Percentiles rank a stretch among this genome's conserved stretches.
phyloP scores from a whole-genome alignment of 441 rosid species.

The Iberis amara region DNA sequence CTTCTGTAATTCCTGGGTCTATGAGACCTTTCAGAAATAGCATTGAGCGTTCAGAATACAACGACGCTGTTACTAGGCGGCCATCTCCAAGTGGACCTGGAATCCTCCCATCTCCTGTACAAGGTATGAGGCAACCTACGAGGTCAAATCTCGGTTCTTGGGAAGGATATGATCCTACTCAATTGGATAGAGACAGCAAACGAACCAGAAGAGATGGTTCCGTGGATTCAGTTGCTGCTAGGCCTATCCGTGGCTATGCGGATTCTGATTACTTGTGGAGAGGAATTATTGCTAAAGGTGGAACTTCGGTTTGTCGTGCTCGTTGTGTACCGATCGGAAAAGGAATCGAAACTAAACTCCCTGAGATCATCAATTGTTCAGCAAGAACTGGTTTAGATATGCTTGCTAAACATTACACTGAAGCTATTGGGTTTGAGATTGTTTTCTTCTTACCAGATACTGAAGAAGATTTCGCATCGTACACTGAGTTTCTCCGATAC shows the following conservation, averaged over 20 bases:
- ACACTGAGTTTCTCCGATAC: conserved; percentile 88
- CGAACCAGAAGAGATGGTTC: conserved; percentile 62
- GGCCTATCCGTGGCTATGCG: conserved; percentile 32
- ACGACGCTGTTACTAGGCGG: conserved; percentile 43
- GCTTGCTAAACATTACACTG: conserved; percentile 76
- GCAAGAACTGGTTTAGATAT: conserved; percentile 96
- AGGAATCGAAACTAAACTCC: conserved; percentile 57
- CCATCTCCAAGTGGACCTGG: conserved; percentile 60
- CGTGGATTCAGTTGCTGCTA: conserved; percentile 39
- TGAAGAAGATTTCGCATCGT: conserved; percentile 87
- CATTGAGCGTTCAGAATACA: conserved; percentile 51
- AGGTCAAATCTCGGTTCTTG: conserved; percentile 57
- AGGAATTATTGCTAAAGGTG: conserved; percentile 73
- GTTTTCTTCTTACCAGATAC: conserved; percentile 92
- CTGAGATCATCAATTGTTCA: conserved; percentile 85
- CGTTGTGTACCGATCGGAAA: conserved; percentile 63
- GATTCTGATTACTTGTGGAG: conserved; percentile 71
- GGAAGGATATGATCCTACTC: conserved; percentile 68
- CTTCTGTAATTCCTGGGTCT: conserved; percentile 40
- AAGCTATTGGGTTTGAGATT: conserved; percentile 73
- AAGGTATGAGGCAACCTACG: conserved; percentile 51
- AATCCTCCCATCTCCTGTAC: conserved; percentile 52
- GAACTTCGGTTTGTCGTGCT: conserved; percentile 70
- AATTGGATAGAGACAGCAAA: conserved; percentile 59
- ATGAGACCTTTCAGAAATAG: conserved; percentile 48